These are phyloP conservation scores for Trypanosoma caninum DNA, from an alignment of 208 protist species.

Conservation along the genomic window DNA sequence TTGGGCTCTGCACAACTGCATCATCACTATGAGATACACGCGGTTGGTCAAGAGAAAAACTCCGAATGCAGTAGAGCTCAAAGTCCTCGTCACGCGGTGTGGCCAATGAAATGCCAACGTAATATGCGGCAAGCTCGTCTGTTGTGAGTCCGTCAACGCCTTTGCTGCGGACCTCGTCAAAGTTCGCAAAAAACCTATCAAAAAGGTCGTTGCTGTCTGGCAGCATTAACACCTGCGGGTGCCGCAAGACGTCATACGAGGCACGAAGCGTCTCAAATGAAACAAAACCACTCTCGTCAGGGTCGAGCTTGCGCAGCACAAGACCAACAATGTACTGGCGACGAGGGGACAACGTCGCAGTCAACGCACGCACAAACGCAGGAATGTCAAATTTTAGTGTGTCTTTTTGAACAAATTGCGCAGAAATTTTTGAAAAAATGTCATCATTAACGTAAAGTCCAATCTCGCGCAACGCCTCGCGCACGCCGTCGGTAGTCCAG, in stretches of 20 bases:
- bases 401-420: constrained; percentile 17
- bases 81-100: constrained; percentile 67
- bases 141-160: constrained; percentile 37
- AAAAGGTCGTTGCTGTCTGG: constrained; percentile 44
- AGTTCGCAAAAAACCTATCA: constrained; percentile 47
- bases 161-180: constrained; percentile 25
- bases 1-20: constrained; percentile 2
- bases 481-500: constrained; percentile 29
- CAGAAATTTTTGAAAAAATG: constrained; percentile 36
- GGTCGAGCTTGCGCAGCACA: constrained; percentile 56
- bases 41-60: constrained; percentile 80
- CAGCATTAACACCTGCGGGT: constrained; percentile 53
- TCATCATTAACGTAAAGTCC: constrained; percentile 68
- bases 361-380: constrained; percentile 43
- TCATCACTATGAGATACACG: constrained; percentile 34
- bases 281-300: constrained; percentile 42
- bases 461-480: constrained; percentile 59
- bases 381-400: constrained; percentile 15
- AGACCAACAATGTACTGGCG: constrained; percentile 63
- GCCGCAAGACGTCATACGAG: constrained; percentile 71
- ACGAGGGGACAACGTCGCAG: constrained; percentile 39
- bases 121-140: constrained; percentile 71
- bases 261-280: constrained; percentile 32
- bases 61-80: constrained; percentile 79
- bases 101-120: constrained; percentile 48